These are phyloP conservation scores for Lactarius tabidus DNA, from an alignment of 768 basidiomycete genomes.

Conservation along the genomic window DNA sequence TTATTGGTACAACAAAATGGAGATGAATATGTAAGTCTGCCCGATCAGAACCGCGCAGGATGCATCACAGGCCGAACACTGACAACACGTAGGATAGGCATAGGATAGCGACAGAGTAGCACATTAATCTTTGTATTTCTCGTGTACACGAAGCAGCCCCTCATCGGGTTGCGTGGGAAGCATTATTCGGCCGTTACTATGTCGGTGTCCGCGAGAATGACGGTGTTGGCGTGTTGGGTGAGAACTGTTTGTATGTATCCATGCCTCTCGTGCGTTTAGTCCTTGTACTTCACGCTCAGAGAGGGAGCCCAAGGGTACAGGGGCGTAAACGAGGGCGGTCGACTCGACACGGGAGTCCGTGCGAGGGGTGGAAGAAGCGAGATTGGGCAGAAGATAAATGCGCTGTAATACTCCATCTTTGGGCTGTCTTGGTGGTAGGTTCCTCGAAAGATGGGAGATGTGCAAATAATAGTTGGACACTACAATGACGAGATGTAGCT, in stretches of 20 bases:
- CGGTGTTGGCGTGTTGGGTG: conserved; percentile 31
- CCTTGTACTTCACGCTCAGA: conserved; percentile 49
- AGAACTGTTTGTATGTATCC: conserved; percentile 41
- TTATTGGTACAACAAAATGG: conserved; percentile 23
- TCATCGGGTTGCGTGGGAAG: conserved; percentile 46
- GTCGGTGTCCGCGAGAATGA: conserved; percentile 26
- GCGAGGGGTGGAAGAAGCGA: conserved; percentile 31
- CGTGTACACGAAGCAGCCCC: conserved; percentile 38
- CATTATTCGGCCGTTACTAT: conserved; percentile 26
- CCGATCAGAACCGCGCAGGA: neutral
- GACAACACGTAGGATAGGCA: neutral
- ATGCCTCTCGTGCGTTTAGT: conserved; percentile 58
- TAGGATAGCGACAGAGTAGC: neutral
- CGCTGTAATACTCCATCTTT: conserved; percentile 44
- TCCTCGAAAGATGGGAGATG: conserved; percentile 43
- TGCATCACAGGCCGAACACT: neutral
- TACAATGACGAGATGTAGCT: conserved; percentile 77
- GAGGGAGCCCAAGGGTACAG: conserved; percentile 54
- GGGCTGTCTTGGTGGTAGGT: conserved; percentile 20
- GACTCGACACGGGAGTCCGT: conserved; percentile 5
- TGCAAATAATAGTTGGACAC: conserved; percentile 62
- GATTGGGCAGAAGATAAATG: conserved; percentile 57
- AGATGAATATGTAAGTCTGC: conserved; percentile 3
- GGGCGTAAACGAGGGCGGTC: conserved; percentile 57
- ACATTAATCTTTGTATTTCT: conserved; percentile 24